These are phyloP conservation scores for Amanita molliuscula DNA, from an alignment of 768 basidiomycete species.

Conservation along the genomic window DNA sequence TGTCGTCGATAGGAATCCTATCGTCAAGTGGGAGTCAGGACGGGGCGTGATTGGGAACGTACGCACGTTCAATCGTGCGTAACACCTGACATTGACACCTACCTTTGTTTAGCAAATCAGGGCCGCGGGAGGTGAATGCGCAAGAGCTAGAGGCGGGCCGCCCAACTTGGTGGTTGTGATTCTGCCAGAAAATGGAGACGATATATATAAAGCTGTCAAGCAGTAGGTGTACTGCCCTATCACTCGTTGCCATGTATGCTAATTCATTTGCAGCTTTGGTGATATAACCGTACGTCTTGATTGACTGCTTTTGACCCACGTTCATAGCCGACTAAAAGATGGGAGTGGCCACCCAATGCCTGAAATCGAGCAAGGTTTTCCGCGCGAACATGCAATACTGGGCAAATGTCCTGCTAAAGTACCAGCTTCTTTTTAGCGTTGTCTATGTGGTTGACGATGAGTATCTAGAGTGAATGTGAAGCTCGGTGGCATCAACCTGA, in stretches of 20 bases:
- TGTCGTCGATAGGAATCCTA: constrained; percentile 33
- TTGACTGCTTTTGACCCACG: not conserved
- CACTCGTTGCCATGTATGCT: not conserved
- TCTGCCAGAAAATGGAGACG: constrained; percentile 61
- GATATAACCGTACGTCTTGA: constrained; percentile 28
- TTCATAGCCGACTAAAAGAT: constrained; percentile 26
- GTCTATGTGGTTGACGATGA: not conserved
- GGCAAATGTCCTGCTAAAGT: constrained; percentile 79
- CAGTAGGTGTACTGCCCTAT: constrained; percentile 38
- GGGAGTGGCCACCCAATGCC: constrained; percentile 74
- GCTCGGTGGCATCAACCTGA: constrained; percentile 70
- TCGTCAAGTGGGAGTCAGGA: constrained; percentile 45
- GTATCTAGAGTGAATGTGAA: constrained; percentile 65
- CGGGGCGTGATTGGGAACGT: constrained; percentile 42
- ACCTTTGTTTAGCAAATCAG: constrained; percentile 35
- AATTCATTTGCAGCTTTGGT: constrained; percentile 41
- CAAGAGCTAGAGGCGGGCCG: constrained; percentile 21
- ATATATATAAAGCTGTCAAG: constrained; percentile 70
- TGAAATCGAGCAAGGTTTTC: constrained; percentile 53
- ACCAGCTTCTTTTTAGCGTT: constrained; percentile 12
- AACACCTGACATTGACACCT: constrained; percentile 9
- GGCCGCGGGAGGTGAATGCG: constrained; percentile 35
- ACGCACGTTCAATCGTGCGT: not conserved
- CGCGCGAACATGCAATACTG: constrained; percentile 68
- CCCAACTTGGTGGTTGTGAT: constrained; percentile 59